These are phyloP conservation scores for Physcomitrium patens DNA, from an alignment of 225 moss, liverwort and hornwort species.

Conservation along the genomic window DNA sequence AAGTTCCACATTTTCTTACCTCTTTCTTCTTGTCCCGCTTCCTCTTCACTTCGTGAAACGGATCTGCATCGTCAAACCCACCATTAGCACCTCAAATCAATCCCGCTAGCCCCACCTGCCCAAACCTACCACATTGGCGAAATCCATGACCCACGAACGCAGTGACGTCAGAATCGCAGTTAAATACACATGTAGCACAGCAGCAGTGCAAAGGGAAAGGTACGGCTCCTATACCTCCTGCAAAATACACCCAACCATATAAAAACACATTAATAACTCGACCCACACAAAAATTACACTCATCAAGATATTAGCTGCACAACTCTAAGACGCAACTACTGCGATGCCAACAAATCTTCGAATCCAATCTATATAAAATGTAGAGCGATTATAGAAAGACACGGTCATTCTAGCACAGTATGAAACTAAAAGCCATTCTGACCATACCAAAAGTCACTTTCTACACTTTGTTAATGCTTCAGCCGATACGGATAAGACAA, in stretches of 20 bases:
- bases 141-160: background rate
- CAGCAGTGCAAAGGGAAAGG: slow-evolving; percentile 37
- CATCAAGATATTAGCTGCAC: background rate
- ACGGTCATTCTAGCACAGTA: too few species aligned
- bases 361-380: background rate
- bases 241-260: slow-evolving; percentile 47
- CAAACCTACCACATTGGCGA: background rate
- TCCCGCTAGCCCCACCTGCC: background rate
- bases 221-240: slow-evolving; percentile 59
- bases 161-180: slow-evolving; percentile 12
- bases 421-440: too few species aligned
- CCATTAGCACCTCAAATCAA: slow-evolving; percentile 15
- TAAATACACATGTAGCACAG: slow-evolving; percentile 23
- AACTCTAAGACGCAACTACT: background rate
- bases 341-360: background rate
- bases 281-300: background rate
- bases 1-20: slow-evolving; percentile 40
- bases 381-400: too few species aligned
- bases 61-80: slow-evolving; percentile 49
- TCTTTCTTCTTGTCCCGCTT: slow-evolving; percentile 85
- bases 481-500: too few species aligned
- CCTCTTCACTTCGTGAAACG: slow-evolving; percentile 83
- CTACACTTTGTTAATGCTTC: too few species aligned
- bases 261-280: slow-evolving; percentile 36
- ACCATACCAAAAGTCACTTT: too few species aligned